Evolutionary conservation across 2,329 filamentous ascomycete species (phyloP).

Genomic region (Hymenoscyphus linearis): DNA sequence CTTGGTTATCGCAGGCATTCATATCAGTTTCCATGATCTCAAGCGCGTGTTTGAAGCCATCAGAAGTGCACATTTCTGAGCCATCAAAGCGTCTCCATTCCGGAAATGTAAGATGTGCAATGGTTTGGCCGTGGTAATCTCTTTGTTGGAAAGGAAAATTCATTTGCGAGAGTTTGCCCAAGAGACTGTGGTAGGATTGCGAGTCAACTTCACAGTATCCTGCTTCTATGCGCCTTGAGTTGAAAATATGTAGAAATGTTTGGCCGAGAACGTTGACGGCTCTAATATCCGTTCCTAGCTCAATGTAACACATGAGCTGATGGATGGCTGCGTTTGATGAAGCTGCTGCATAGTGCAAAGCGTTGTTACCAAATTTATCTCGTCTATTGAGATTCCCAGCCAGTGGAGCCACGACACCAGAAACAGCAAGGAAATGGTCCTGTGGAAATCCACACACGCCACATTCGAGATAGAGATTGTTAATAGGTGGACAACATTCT

Average conservation of each 20-base stretch:
- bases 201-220: neutral
- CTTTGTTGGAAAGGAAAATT: neutral
- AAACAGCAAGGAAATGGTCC: neutral
- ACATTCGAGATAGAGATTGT: neutral
- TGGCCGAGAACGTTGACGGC: neutral
- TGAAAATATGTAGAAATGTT: neutral
- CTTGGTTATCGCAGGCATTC: conserved; percentile 1
- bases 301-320: neutral
- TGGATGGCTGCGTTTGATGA: neutral
- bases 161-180: neutral
- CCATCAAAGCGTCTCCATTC: neutral
- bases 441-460: neutral
- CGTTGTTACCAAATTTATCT: neutral
- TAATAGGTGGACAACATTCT: neutral
- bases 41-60: neutral
- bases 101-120: conserved; percentile 1
- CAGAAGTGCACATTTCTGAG: too few relatives aligned
- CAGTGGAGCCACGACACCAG: neutral
- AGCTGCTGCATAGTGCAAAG: neutral
- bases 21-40: neutral
- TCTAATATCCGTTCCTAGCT: neutral
- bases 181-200: neutral
- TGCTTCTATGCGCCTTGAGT: neutral
- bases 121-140: neutral
- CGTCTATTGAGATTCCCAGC: neutral